A percentile compares a stretch with the other conserved stretches of the same genome.
Evolutionary conservation across 2,329 filamentous ascomycete species (phyloP).

Genomic region (Trichoderma asperellum): DNA sequence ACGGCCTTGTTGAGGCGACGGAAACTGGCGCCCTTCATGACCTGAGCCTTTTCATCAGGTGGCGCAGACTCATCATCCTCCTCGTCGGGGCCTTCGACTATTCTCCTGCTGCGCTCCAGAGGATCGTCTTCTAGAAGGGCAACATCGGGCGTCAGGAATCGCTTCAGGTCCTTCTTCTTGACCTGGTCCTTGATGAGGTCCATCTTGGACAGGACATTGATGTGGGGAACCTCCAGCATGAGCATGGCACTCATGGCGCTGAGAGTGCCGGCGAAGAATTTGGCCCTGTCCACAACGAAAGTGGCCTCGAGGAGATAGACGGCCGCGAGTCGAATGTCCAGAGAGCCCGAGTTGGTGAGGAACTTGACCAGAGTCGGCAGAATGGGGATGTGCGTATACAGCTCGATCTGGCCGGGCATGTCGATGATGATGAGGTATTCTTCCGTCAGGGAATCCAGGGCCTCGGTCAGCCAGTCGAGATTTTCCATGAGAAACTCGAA

Average conservation of each 20-base stretch:
- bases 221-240: slow-evolving; percentile 94
- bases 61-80: slow-evolving; percentile 59
- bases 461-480: slow-evolving; percentile 85
- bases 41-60: slow-evolving; percentile 65
- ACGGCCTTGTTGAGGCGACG: slow-evolving; percentile 84
- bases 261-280: slow-evolving; percentile 95
- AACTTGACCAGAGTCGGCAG: slow-evolving; percentile 82
- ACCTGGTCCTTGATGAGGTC: slow-evolving; percentile 91
- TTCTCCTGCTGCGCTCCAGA: slow-evolving; percentile 51
- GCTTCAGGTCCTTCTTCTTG: slow-evolving; percentile 82
- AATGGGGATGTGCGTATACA: slow-evolving; percentile 96
- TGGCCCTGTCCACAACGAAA: slow-evolving; percentile 92
- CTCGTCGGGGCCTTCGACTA: slow-evolving; percentile 45
- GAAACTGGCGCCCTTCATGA: slow-evolving; percentile 84
- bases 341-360: slow-evolving; percentile 74
- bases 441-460: slow-evolving; percentile 83
- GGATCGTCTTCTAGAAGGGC: slow-evolving; percentile 81
- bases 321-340: slow-evolving; percentile 91
- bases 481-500: slow-evolving; percentile 96
- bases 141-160: slow-evolving; percentile 86
- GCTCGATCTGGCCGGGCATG: slow-evolving; percentile 98
- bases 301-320: slow-evolving; percentile 94
- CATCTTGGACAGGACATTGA: slow-evolving; percentile 98
- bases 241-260: slow-evolving; percentile 99
- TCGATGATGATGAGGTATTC: slow-evolving; percentile 98